Evolutionary conservation across 2,329 filamentous ascomycete species (phyloP).

Genomic region (Fusarium annulatum): DNA sequence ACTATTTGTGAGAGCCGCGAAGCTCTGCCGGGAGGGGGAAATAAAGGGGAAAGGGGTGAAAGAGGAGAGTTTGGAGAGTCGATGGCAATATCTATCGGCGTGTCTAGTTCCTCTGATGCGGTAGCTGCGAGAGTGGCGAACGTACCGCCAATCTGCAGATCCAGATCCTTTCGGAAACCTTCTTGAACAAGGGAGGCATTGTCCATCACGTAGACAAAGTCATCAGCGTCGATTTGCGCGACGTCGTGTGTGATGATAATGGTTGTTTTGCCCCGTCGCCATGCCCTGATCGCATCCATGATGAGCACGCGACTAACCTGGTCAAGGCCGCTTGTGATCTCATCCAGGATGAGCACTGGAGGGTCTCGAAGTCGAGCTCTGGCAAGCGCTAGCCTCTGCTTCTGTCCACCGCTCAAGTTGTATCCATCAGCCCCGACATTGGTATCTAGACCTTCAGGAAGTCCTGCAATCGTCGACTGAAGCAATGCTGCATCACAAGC

Average conservation of each 20-base stretch:
- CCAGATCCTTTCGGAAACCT: conserved; percentile 71
- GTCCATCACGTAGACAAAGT: conserved; percentile 86
- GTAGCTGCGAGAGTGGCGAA: conserved; percentile 58
- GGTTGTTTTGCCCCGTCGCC: conserved; percentile 85
- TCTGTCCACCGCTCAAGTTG: conserved; percentile 85
- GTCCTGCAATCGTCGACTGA: conserved; percentile 70
- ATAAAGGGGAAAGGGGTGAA: conserved; percentile 15
- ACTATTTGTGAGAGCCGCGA: conserved; percentile 36
- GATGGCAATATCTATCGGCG: conserved; percentile 25
- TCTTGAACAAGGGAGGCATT: conserved; percentile 74
- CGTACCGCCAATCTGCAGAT: conserved; percentile 54
- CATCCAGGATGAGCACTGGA: conserved; percentile 85
- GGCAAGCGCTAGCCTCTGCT: conserved; percentile 83
- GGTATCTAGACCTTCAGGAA: conserved; percentile 80
- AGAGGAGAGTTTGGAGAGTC: conserved; percentile 19
- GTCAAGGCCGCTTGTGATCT: conserved; percentile 88
- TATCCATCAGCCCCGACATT: conserved; percentile 75
- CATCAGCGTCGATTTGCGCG: conserved; percentile 75
- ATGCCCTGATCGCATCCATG: conserved; percentile 79
- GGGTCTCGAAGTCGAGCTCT: conserved; percentile 81
- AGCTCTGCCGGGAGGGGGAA: conserved; percentile 5
- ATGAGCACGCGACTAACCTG: conserved; percentile 74
- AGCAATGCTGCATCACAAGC: conserved; percentile 77
- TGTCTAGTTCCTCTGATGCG: neutral
- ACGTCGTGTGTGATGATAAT: conserved; percentile 95